These are phyloP conservation scores for Saitozyma podzolica DNA, from an alignment of 768 basidiomycete genomes.

Conservation along the genomic window DNA sequence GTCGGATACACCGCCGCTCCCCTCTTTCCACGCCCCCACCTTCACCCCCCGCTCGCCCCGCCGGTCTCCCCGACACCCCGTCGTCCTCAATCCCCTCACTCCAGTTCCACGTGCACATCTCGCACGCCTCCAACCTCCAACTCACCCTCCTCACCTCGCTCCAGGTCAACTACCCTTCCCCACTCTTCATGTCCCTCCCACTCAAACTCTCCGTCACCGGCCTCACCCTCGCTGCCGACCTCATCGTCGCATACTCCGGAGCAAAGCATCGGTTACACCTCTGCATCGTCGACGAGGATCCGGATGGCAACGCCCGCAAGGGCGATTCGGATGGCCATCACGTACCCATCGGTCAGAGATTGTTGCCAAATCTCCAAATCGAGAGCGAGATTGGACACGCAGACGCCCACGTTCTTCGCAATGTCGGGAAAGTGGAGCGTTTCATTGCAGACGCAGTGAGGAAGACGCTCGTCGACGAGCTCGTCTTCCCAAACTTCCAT, in stretches of 20 bases:
- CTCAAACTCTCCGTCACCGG: constrained; percentile 91
- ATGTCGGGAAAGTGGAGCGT: constrained; percentile 84
- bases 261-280: constrained; percentile 76
- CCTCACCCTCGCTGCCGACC: constrained; percentile 78
- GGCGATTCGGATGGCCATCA: neutral
- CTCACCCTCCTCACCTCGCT: constrained; percentile 88
- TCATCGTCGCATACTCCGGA: constrained; percentile 90
- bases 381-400: constrained; percentile 95
- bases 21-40: constrained; percentile 21
- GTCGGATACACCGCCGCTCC: constrained; percentile 12
- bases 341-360: constrained; percentile 60
- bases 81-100: constrained; percentile 62
- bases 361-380: constrained; percentile 83
- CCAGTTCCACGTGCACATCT: constrained; percentile 81
- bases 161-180: constrained; percentile 94
- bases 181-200: constrained; percentile 94
- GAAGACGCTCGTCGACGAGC: constrained; percentile 93
- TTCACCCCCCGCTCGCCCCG: constrained; percentile 31
- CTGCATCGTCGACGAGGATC: constrained; percentile 75
- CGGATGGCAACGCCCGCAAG: neutral
- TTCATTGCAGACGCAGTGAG: constrained; percentile 97
- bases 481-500: constrained; percentile 95
- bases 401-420: constrained; percentile 78
- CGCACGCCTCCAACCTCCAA: constrained; percentile 83
- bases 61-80: constrained; percentile 18